Evolutionary conservation across 1,284 basidiomycete genomes (phyloP).

Genomic region (Phaffia rhodozyma): DNA sequence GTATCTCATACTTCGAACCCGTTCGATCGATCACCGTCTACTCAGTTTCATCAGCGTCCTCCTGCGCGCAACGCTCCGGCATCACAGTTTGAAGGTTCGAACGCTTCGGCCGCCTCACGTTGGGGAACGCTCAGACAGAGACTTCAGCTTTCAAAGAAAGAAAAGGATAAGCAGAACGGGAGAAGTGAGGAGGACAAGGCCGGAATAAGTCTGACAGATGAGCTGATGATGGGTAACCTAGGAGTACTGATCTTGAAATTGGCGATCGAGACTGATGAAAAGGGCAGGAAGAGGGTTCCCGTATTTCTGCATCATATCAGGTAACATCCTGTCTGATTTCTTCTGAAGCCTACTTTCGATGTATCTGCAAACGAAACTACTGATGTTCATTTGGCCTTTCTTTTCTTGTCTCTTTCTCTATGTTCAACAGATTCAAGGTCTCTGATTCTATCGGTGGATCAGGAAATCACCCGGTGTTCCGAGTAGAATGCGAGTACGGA

Average conservation of each 20-base stretch:
- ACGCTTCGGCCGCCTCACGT: too few relatives aligned
- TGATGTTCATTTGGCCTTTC: neutral
- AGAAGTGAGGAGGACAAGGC: constrained; percentile 1
- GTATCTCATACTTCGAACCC: too few relatives aligned
- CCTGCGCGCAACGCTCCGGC: too few relatives aligned
- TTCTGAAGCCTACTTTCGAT: constrained; percentile 33
- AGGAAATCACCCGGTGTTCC: constrained; percentile 66
- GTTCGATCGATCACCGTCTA: too few relatives aligned
- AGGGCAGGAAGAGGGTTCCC: constrained; percentile 68
- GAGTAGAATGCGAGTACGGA: constrained; percentile 90
- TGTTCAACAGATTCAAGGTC: constrained; percentile 12
- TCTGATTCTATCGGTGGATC: constrained; percentile 64
- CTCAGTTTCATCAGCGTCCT: too few relatives aligned
- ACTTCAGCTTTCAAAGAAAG: constrained; percentile 5
- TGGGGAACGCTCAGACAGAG: constrained; percentile 7
- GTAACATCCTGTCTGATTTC: neutral
- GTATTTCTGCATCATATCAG: constrained; percentile 75
- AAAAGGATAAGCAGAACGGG: neutral
- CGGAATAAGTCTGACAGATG: constrained; percentile 49
- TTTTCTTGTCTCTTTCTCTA: neutral
- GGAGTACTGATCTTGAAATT: constrained; percentile 73
- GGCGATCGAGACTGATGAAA: constrained; percentile 86
- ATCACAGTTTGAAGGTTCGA: too few relatives aligned
- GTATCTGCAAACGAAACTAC: constrained; percentile 52
- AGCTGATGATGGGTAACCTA: constrained; percentile 68